Conservation (phyloP, 805 yeast genomes). For the Saccharomycodes ludwigii region DNA sequence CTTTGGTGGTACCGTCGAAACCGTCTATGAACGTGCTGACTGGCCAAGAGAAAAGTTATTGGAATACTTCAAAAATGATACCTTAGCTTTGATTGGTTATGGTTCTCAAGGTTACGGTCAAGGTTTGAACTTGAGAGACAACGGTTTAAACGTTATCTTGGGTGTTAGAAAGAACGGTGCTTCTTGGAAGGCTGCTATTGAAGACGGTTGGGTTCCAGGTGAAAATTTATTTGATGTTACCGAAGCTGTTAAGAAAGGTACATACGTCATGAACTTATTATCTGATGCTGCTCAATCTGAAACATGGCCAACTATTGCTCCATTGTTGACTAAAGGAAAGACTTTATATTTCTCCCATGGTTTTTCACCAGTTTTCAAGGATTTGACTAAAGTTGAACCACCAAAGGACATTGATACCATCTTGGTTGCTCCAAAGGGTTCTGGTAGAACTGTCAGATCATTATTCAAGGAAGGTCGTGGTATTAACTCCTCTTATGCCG, state of each 20-base stretch:
- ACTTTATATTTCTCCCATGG: slow-evolving; percentile 99
- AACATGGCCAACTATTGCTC: slow-evolving; percentile 84
- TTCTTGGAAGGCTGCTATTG: slow-evolving; percentile 98
- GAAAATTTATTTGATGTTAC: slow-evolving; percentile 90
- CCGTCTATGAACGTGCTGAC: slow-evolving; percentile 97
- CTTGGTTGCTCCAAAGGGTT: slow-evolving; percentile 99
- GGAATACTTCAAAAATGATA: slow-evolving; percentile 95
- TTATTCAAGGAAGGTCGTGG: slow-evolving; percentile 99
- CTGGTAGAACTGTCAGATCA: slow-evolving; percentile 99
- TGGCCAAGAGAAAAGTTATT: slow-evolving; percentile 97
- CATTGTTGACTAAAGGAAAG: slow-evolving; percentile 91
- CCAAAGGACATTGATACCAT: slow-evolving; percentile 93
- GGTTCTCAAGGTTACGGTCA: slow-evolving; percentile 99
- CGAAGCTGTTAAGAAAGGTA: slow-evolving; percentile 89
- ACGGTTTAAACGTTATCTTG: slow-evolving; percentile 91
- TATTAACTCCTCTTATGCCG: slow-evolving; percentile 98
- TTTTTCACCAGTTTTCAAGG: slow-evolving; percentile 98
- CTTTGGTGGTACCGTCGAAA: slow-evolving; percentile 91
- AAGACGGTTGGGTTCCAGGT: slow-evolving; percentile 99
- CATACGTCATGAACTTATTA: slow-evolving; percentile 92
- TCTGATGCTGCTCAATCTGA: slow-evolving; percentile 99
- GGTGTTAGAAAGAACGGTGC: slow-evolving; percentile 99
- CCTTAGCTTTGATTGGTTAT: slow-evolving; percentile 95
- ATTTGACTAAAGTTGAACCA: slow-evolving; percentile 90
- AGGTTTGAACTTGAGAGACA: slow-evolving; percentile 98